Conservation (phyloP, 176 grass and related monocot genomes). For the Oryza australiensis region DNA sequence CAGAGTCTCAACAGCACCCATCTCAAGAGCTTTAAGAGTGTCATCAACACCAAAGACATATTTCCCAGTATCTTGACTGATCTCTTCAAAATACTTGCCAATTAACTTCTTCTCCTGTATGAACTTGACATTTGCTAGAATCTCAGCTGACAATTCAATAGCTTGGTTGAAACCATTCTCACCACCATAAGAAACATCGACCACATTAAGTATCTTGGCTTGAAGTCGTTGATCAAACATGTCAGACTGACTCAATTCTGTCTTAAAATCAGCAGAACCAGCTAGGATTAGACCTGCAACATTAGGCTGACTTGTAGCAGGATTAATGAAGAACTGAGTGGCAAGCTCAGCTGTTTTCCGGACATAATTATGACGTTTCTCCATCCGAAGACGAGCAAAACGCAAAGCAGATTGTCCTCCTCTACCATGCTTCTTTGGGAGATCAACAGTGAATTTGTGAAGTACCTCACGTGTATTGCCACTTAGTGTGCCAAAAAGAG, state of each 20-base stretch:
- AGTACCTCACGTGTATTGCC: constrained; percentile 58
- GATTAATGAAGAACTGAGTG: constrained; percentile 56
- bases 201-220: constrained; percentile 55
- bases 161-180: constrained; percentile 63
- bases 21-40: constrained; percentile 57
- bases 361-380: constrained; percentile 58
- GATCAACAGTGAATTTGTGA: constrained; percentile 59
- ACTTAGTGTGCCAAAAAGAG: constrained; percentile 60
- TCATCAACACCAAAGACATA: constrained; percentile 58
- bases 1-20: constrained; percentile 58
- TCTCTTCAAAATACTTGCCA: constrained; percentile 58
- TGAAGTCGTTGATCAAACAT: constrained; percentile 57
- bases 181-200: constrained; percentile 57
- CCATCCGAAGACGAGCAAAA: constrained; percentile 62
- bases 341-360: constrained; percentile 59
- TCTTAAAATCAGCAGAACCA: constrained; percentile 62
- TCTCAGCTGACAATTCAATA: constrained; percentile 57
- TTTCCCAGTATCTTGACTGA: constrained; percentile 61
- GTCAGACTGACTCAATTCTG: constrained; percentile 55
- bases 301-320: constrained; percentile 56
- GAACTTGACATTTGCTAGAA: constrained; percentile 56
- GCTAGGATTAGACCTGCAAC: constrained; percentile 54
- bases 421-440: constrained; percentile 61
- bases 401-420: constrained; percentile 57
- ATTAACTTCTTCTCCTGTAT: constrained; percentile 58